Evolutionary conservation across 2,329 filamentous ascomycete species (phyloP).

Genomic region (Claviceps pazoutovae): DNA sequence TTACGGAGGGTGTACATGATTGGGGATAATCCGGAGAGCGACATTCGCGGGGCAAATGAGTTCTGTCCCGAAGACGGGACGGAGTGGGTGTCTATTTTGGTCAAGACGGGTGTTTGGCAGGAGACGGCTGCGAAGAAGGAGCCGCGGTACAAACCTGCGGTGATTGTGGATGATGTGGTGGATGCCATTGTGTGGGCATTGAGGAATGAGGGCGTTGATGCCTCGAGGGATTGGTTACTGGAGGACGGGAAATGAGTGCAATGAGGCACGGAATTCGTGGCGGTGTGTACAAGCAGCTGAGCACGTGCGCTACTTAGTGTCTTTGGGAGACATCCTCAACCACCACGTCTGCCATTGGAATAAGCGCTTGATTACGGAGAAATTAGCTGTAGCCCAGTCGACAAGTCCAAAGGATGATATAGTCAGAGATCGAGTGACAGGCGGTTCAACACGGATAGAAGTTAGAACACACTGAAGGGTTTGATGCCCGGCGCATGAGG

Average conservation of each 20-base stretch:
- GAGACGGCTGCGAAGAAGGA: constrained; percentile 23
- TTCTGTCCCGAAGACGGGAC: constrained; percentile 53
- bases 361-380: too few relatives aligned
- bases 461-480: too few relatives aligned
- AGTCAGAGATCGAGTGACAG: too few relatives aligned
- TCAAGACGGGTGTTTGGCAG: constrained; percentile 65
- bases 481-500: too few relatives aligned
- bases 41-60: constrained; percentile 76
- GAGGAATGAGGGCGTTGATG: constrained; percentile 34
- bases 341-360: too few relatives aligned
- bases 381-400: too few relatives aligned
- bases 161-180: constrained; percentile 59
- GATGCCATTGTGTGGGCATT: constrained; percentile 68
- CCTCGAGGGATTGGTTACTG: constrained; percentile 17
- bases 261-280: background rate
- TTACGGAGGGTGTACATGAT: constrained; percentile 82
- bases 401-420: too few relatives aligned
- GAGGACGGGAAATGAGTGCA: background rate
- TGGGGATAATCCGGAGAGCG: constrained; percentile 78
- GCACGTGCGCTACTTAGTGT: too few relatives aligned
- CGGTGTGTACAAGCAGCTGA: background rate
- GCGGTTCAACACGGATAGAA: too few relatives aligned
- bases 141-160: constrained; percentile 48
- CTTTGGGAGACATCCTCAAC: too few relatives aligned
- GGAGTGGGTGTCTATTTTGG: constrained; percentile 65